These are phyloP conservation scores for Chlorella variabilis DNA, from an alignment of 163 green algal genomes.

Conservation along the genomic window DNA sequence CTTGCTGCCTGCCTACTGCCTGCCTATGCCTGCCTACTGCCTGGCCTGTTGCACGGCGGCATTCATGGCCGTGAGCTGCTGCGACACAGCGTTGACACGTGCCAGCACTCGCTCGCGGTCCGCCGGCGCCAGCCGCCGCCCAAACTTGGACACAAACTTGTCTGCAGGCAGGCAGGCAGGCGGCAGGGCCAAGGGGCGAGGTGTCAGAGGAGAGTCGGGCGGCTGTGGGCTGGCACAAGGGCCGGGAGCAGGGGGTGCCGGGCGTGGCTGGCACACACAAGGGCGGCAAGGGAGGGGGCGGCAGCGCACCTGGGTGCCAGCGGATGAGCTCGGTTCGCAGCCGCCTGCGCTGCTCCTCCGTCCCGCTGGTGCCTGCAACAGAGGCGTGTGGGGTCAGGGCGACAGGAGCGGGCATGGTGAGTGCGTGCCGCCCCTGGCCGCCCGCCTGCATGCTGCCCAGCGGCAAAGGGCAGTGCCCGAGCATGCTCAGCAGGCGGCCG, in stretches of 20 bases:
- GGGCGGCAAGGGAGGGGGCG: neutral
- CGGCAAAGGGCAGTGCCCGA: too few species aligned
- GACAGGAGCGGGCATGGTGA: neutral
- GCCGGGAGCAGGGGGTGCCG: neutral
- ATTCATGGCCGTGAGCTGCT: conserved; percentile 52
- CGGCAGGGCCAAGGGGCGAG: too few species aligned
- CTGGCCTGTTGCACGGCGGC: conserved; percentile 3
- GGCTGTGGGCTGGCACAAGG: neutral
- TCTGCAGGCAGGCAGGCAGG: conserved; percentile 41
- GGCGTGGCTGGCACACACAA: too few species aligned
- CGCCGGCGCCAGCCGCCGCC: conserved; percentile 39
- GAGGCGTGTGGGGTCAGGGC: neutral
- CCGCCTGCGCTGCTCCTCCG: conserved; percentile 52
- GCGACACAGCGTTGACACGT: conserved; percentile 46
- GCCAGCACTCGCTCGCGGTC: conserved; percentile 48
- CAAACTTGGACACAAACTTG: conserved; percentile 72
- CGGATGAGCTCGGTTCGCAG: conserved; percentile 73
- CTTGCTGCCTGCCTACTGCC: neutral
- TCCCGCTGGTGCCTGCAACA: conserved; percentile 6
- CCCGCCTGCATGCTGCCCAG: too few species aligned
- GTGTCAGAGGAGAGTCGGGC: too few species aligned
- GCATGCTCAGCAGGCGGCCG: too few species aligned
- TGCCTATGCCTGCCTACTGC: neutral
- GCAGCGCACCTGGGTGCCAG: conserved; percentile 65
- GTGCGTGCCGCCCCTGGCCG: too few species aligned